Percentiles rank a stretch among this genome's conserved stretches.
phyloP scores from a whole-genome alignment of 2,329 filamentous ascomycete genomes.

The Trichophyton simii region DNA sequence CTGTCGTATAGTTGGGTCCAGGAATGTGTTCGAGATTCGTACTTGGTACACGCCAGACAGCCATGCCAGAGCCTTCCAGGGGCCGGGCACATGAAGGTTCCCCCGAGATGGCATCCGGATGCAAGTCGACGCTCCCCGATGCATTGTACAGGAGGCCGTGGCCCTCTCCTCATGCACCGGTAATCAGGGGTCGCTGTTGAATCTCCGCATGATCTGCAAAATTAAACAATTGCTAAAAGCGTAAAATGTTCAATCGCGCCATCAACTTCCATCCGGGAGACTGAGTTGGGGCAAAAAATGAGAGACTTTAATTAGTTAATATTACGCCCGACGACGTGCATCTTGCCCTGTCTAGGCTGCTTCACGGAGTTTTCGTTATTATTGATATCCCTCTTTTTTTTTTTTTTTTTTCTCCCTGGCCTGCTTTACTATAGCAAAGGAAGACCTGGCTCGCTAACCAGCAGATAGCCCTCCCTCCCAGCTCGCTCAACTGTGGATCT shows the following conservation, averaged over 20 bases:
- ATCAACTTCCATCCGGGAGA: background rate
- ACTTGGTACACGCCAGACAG: background rate
- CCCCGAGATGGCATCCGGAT: constrained; percentile 5
- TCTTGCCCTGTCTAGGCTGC: background rate
- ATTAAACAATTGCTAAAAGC: background rate
- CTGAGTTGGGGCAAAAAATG: background rate
- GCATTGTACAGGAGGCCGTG: background rate
- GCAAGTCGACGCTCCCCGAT: background rate
- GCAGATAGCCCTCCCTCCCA: too few relatives aligned
- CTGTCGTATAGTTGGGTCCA: constrained; percentile 1
- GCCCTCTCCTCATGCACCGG: background rate
- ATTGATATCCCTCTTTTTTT: background rate
- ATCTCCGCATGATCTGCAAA: constrained; percentile 4
- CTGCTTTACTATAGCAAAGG: background rate
- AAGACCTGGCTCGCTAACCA: too few relatives aligned
- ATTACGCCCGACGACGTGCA: background rate
- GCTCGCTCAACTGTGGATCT: background rate
- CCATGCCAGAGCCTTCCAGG: background rate
- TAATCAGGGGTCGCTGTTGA: background rate
- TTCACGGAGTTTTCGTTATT: background rate
- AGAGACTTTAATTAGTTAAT: background rate
- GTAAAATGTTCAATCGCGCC: background rate
- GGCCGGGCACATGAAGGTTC: background rate
- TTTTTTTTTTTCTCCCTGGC: background rate
- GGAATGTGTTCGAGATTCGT: background rate